Evolutionary conservation across 2,329 filamentous ascomycete genomes (phyloP).

Genomic region (Fulvia fulva): DNA sequence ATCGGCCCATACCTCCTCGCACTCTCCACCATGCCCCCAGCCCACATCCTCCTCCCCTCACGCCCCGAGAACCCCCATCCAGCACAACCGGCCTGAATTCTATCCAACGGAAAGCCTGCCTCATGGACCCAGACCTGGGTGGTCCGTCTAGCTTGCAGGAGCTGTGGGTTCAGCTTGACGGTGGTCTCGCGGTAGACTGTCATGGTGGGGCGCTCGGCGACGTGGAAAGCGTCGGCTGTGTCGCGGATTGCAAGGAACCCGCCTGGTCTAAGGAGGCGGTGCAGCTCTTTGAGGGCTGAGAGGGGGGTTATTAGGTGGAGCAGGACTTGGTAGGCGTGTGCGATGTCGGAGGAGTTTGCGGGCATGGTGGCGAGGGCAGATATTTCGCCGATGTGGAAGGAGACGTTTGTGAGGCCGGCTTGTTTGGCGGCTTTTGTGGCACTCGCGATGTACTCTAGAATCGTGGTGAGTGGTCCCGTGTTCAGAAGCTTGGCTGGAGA

Average conservation of each 20-base stretch:
- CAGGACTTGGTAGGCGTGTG: slow-evolving; percentile 55
- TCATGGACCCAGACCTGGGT: slow-evolving; percentile 23
- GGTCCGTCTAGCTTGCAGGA: slow-evolving; percentile 16
- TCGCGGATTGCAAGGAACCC: slow-evolving; percentile 51
- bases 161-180: slow-evolving; percentile 6
- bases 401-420: slow-evolving; percentile 9
- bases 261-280: slow-evolving; percentile 47
- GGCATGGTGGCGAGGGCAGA: not conserved
- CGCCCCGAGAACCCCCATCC: not conserved
- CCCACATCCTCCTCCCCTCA: not conserved
- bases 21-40: not conserved
- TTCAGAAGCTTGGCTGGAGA: too few relatives aligned
- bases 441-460: slow-evolving; percentile 4
- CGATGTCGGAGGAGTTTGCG: slow-evolving; percentile 49
- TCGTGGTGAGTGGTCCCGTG: not conserved
- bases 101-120: slow-evolving; percentile 18
- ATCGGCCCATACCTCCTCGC: not conserved
- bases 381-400: slow-evolving; percentile 10
- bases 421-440: slow-evolving; percentile 6
- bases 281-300: slow-evolving; percentile 50
- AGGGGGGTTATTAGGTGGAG: slow-evolving; percentile 52
- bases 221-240: not conserved
- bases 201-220: slow-evolving; percentile 4
- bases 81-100: slow-evolving; percentile 5
- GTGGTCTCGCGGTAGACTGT: slow-evolving; percentile 11